Evolutionary conservation across 495 filamentous ascomycete genomes (phyloP).

Genomic region (Penicillium egyptiacum): DNA sequence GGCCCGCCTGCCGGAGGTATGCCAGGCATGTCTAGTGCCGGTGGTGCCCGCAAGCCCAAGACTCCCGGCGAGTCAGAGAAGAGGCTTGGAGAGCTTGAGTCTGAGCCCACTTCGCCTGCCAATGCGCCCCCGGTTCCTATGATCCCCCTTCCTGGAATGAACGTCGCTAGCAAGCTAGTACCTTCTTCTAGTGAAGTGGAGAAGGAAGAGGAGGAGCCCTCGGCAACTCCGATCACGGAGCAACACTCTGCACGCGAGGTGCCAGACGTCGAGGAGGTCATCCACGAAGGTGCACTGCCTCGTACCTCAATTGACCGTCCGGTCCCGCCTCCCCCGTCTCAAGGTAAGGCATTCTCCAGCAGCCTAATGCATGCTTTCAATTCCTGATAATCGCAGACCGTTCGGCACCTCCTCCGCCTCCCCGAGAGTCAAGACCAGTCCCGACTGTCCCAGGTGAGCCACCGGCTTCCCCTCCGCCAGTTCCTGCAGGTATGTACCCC

Average conservation of each 20-base stretch:
- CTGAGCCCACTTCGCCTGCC: slow-evolving; percentile 51
- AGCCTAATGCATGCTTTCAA: not conserved
- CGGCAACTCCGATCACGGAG: slow-evolving; percentile 40
- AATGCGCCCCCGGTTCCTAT: slow-evolving; percentile 71
- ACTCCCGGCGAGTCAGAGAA: slow-evolving; percentile 67
- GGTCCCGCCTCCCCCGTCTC: slow-evolving; percentile 47
- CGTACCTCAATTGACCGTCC: slow-evolving; percentile 47
- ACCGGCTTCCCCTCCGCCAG: slow-evolving; percentile 68
- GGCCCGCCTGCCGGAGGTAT: slow-evolving; percentile 69
- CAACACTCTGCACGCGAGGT: slow-evolving; percentile 52
- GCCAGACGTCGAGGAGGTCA: slow-evolving; percentile 62
- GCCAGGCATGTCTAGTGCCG: slow-evolving; percentile 43
- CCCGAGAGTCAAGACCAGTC: slow-evolving; percentile 36
- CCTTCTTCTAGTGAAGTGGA: slow-evolving; percentile 38
- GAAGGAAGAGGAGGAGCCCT: slow-evolving; percentile 45
- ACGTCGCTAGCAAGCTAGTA: slow-evolving; percentile 39
- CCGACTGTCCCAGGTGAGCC: slow-evolving; percentile 62
- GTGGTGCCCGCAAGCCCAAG: slow-evolving; percentile 45
- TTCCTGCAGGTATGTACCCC: slow-evolving; percentile 63
- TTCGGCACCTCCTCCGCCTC: slow-evolving; percentile 34
- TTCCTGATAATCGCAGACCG: slow-evolving; percentile 24
- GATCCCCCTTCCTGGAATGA: slow-evolving; percentile 75
- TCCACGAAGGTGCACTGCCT: slow-evolving; percentile 44
- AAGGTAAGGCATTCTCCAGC: slow-evolving; percentile 44
- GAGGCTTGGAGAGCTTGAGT: slow-evolving; percentile 53